Conservation (phyloP, 106 monocot species). For the Iris macrosiphon region DNA sequence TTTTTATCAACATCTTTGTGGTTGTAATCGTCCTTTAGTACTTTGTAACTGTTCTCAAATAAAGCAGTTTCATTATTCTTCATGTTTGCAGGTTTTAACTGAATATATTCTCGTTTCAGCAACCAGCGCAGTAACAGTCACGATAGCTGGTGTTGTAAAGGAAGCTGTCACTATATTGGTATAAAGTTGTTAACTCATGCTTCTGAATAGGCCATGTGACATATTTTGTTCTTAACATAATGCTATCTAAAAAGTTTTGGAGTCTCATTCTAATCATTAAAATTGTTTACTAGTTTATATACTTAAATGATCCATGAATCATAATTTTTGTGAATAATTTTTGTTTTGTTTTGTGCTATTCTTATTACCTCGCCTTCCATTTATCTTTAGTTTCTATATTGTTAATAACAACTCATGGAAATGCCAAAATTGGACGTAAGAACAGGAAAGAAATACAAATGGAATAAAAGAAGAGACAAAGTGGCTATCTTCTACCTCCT, state of each 20-base stretch:
- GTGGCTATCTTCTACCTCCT: too few species aligned
- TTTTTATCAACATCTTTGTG: neutral
- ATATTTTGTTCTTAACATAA: too few species aligned
- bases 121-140: slow-evolving; percentile 91
- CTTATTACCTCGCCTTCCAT: neutral
- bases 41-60: neutral
- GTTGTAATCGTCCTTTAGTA: neutral
- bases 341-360: neutral
- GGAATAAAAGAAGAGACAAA: too few species aligned
- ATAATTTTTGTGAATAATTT: neutral
- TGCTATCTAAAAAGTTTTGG: too few species aligned
- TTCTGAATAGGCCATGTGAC: too few species aligned
- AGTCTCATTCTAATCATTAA: too few species aligned
- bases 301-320: too few species aligned
- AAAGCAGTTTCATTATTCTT: slow-evolving; percentile 1
- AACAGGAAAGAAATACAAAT: too few species aligned
- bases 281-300: slow-evolving; percentile 3
- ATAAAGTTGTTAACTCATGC: too few species aligned
- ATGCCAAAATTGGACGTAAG: neutral
- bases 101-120: slow-evolving; percentile 93
- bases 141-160: slow-evolving; percentile 89
- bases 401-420: neutral
- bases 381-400: neutral
- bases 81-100: slow-evolving; percentile 68
- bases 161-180: slow-evolving; percentile 97